Evolutionary conservation across 805 yeast species (phyloP), one percentile per base, ranked within the genome.

Genomic region (Isabelozyma pseudorhagii): DNA sequence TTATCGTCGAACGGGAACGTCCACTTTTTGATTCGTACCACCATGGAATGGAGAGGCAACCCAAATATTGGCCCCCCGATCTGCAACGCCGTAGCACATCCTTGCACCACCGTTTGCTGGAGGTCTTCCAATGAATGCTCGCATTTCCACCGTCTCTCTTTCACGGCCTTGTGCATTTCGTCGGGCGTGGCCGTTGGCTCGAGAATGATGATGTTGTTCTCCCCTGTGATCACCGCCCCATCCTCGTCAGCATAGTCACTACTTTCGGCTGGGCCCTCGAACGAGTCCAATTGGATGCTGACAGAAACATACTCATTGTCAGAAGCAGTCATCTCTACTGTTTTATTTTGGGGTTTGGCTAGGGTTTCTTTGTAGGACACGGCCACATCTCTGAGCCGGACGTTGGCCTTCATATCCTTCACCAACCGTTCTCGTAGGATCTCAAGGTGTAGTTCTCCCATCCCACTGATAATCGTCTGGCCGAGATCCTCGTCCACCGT

Each of bases 391-490:
- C 97, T 91, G 39, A 90, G 77, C 31, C 84, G 84, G 1, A 89
- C 87, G 49, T 85, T 83, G 3, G 96, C 97, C 63, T 86, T 85
- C 78, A 91, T 76, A 50, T 90, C 96, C 41, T 80, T 80, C n/a
- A 89, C 69, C 40, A 91, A 75, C 48, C 97, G 75, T 58, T 89
- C 94, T 44, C 77, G 78, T 1, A 94, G 87, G 55, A 94, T 91
- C 57, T 94, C 98, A 45, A 94, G 75, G 69, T 94, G 99, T 44
- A 94, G 75, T 62, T 94, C 98, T 40, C 99, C 99, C 98, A 93
- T 93, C 31, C 99, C 99, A 15, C 96, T 84, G 29, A 94, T 68
- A 27, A 92, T 79, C 2, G 92, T 84, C 69, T 94, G 97, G 6
- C 94, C 96, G 49, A 89, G 75, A 57, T 93, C 98, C 51, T 89